Evolutionary conservation across 169 alveolate species (phyloP).

Genomic region (Pseudocohnilembus persalinus): DNA sequence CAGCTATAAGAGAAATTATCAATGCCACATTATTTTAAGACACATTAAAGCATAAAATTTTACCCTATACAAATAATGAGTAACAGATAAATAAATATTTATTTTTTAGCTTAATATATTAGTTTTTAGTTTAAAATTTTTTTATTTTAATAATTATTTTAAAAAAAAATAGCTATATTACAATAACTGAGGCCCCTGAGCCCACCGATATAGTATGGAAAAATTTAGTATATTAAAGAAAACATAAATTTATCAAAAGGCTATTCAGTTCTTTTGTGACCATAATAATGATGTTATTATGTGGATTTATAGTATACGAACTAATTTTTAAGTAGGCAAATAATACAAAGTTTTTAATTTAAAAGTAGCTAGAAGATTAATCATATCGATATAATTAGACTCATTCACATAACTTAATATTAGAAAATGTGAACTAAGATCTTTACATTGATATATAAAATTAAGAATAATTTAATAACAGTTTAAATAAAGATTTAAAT

Average conservation of each 20-base stretch:
- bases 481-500: too few species aligned
- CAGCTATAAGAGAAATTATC: not conserved
- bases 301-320: not conserved
- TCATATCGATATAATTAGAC: not conserved
- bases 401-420: not conserved
- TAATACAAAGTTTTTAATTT: not conserved
- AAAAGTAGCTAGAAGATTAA: not conserved
- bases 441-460: too few species aligned
- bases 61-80: not conserved
- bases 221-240: constrained; percentile 20
- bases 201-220: constrained; percentile 43
- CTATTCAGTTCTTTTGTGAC: constrained; percentile 14
- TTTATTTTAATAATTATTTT: not conserved
- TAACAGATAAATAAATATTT: not conserved
- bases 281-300: not conserved
- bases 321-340: constrained; percentile 1
- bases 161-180: not conserved
- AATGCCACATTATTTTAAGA: constrained; percentile 4
- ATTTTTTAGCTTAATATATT: not conserved
- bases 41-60: not conserved
- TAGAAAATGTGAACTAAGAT: too few species aligned
- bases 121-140: not conserved
- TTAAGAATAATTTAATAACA: too few species aligned
- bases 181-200: constrained; percentile 38
- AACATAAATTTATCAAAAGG: constrained; percentile 18